Percentiles rank a stretch among this genome's conserved stretches.
phyloP scores from a whole-genome alignment of 2,329 filamentous ascomycete genomes.

The Aspergillus piperis region DNA sequence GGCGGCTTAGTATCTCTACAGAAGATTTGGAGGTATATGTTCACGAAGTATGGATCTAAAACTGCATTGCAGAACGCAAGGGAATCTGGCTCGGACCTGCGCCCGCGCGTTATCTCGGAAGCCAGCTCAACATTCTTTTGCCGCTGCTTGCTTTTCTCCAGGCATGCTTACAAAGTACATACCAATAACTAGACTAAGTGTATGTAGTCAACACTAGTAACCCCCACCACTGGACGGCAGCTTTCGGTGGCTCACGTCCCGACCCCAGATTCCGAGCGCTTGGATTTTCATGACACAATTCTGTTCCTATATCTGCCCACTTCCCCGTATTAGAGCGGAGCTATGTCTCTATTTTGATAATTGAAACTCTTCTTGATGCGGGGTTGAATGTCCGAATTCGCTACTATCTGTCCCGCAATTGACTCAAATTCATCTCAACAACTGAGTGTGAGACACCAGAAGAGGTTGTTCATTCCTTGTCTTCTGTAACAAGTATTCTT shows the following conservation, averaged over 20 bases:
- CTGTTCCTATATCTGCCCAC: conserved; percentile 13
- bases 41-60: too few relatives aligned
- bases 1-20: too few relatives aligned
- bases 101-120: too few relatives aligned
- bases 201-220: too few relatives aligned
- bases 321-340: conserved; percentile 3
- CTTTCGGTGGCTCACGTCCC: conserved; percentile 27
- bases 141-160: not conserved
- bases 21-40: too few relatives aligned
- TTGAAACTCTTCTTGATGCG: not conserved
- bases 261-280: conserved; percentile 23
- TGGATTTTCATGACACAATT: not conserved
- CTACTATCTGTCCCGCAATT: not conserved
- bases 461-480: not conserved
- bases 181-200: too few relatives aligned
- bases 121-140: not conserved
- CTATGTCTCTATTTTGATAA: not conserved
- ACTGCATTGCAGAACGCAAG: too few relatives aligned
- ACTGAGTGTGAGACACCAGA: not conserved
- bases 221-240: conserved; percentile 22
- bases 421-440: not conserved
- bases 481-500: not conserved
- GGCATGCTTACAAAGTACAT: too few relatives aligned
- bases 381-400: not conserved
- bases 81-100: too few relatives aligned